Evolutionary conservation across 1,284 basidiomycete genomes (phyloP).

Genomic region (Cerioporus squamosus): DNA sequence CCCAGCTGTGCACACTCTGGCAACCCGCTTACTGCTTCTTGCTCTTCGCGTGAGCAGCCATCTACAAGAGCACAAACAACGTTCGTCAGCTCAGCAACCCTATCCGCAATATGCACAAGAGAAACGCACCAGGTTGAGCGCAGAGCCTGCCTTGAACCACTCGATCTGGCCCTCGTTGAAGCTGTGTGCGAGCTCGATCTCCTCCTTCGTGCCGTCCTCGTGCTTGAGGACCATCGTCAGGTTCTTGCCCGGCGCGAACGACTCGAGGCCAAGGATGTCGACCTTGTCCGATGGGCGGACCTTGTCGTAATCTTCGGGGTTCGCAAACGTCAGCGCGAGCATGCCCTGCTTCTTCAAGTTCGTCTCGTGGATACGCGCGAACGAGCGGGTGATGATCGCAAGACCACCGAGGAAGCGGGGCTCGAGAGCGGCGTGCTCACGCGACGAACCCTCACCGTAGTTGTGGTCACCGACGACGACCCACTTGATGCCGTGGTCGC

Average conservation of each 20-base stretch:
- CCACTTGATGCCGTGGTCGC: slow-evolving; percentile 91
- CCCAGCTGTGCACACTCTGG: slow-evolving; percentile 1
- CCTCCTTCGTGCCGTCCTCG: slow-evolving; percentile 78
- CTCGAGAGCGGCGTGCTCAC: slow-evolving; percentile 98
- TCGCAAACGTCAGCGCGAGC: slow-evolving; percentile 89
- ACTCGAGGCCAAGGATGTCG: slow-evolving; percentile 82
- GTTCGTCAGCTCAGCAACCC: neutral
- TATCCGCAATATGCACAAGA: neutral
- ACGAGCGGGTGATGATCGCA: slow-evolving; percentile 94
- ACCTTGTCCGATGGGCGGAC: slow-evolving; percentile 84
- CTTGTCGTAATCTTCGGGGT: slow-evolving; percentile 92
- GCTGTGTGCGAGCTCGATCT: slow-evolving; percentile 75
- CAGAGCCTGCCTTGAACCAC: slow-evolving; percentile 95
- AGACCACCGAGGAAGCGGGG: slow-evolving; percentile 96
- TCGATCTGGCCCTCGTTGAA: slow-evolving; percentile 91
- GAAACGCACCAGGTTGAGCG: slow-evolving; percentile 74
- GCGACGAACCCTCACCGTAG: slow-evolving; percentile 98
- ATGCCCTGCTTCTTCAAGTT: slow-evolving; percentile 99
- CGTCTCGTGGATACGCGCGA: slow-evolving; percentile 98
- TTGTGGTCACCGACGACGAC: slow-evolving; percentile 95
- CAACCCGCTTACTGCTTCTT: slow-evolving; percentile 19
- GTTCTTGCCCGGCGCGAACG: slow-evolving; percentile 88
- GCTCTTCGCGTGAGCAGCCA: slow-evolving; percentile 59
- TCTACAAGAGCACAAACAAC: slow-evolving; percentile 39
- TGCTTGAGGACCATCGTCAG: slow-evolving; percentile 83